Conservation (phyloP, 2,329 filamentous ascomycete species). For the Phialophora chinensis region DNA sequence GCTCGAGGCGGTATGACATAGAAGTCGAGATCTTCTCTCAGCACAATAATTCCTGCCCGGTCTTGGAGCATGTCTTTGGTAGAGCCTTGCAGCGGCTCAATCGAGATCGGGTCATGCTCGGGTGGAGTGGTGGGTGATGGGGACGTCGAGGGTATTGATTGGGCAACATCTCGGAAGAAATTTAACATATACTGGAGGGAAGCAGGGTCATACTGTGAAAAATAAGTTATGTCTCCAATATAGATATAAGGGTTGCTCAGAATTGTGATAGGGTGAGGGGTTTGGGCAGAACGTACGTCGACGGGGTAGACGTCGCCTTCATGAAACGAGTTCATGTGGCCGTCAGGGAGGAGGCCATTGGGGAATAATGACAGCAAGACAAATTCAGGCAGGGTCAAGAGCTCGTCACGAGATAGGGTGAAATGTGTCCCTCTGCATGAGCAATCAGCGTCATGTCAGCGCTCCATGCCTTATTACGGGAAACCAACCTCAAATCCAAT, state of each 20-base stretch:
- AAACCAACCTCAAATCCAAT: conserved; percentile 39
- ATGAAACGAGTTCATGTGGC: conserved; percentile 89
- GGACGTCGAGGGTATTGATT: conserved; percentile 83
- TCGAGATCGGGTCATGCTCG: conserved; percentile 66
- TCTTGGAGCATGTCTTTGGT: conserved; percentile 81
- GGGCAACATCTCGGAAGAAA: conserved; percentile 94
- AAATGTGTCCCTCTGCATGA: conserved; percentile 81
- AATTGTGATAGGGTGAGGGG: conserved; percentile 37
- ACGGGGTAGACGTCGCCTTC: conserved; percentile 96
- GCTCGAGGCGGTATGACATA: conserved; percentile 88
- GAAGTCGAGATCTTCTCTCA: conserved; percentile 95
- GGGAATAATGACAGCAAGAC: conserved; percentile 97
- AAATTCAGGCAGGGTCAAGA: conserved; percentile 94
- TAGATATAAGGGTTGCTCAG: conserved; percentile 40
- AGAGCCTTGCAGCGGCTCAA: conserved; percentile 74
- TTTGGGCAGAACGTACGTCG: conserved; percentile 72
- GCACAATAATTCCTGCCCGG: conserved; percentile 92
- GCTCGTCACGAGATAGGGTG: conserved; percentile 90
- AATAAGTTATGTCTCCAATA: conserved; percentile 60
- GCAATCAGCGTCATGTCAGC: conserved; percentile 25
- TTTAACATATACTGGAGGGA: conserved; percentile 99
- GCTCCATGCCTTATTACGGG: neutral
- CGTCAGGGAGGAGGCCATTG: conserved; percentile 96
- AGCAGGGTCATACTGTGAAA: conserved; percentile 85
- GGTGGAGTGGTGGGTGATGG: conserved; percentile 69